These are phyloP conservation scores for Chloromonas sp. DNA, from an alignment of 163 green algal genomes.

Conservation along the genomic window DNA sequence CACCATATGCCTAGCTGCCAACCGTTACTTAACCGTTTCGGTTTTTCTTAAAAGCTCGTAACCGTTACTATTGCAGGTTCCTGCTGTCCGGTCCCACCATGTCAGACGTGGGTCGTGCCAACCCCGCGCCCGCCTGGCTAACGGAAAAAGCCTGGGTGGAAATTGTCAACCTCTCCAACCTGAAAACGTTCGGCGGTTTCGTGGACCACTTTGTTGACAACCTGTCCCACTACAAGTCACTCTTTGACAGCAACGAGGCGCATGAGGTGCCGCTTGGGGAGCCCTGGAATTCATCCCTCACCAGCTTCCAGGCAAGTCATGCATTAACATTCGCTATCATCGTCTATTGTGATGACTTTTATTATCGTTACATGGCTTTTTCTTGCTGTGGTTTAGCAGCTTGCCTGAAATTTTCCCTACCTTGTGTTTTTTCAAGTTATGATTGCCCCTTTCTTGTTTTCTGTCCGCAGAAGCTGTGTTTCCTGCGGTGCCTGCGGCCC, in stretches of 20 bases:
- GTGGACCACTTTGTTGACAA: conserved; percentile 42
- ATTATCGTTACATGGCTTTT: no score
- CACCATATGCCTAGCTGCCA: no score
- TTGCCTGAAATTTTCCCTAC: no score
- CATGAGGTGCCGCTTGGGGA: conserved; percentile 52
- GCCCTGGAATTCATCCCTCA: conserved; percentile 47
- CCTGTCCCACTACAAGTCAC: conserved; percentile 50
- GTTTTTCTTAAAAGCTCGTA: no score
- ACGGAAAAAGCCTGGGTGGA: conserved; percentile 76
- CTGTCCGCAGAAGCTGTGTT: conserved; percentile 50
- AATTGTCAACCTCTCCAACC: conserved; percentile 57
- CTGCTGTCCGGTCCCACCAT: conserved; percentile 60
- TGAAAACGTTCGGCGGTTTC: conserved; percentile 56
- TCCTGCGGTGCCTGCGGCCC: conserved; percentile 63
- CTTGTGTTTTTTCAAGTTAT: no score
- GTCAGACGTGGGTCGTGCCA: conserved; percentile 31
- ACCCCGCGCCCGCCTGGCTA: conserved; percentile 57
- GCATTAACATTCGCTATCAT: no score
- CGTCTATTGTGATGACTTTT: no score
- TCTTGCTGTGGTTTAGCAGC: no score
- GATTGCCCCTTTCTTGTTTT: no score
- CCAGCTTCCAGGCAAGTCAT: conserved; percentile 2
- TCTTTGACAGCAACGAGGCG: conserved; percentile 75
- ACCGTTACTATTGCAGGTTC: conserved; percentile 37
- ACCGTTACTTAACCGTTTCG: no score